A percentile compares a stretch with the other conserved stretches of the same genome.
Conservation (phyloP, 208 protist species). For the Trypanosoma brucei region DNA sequence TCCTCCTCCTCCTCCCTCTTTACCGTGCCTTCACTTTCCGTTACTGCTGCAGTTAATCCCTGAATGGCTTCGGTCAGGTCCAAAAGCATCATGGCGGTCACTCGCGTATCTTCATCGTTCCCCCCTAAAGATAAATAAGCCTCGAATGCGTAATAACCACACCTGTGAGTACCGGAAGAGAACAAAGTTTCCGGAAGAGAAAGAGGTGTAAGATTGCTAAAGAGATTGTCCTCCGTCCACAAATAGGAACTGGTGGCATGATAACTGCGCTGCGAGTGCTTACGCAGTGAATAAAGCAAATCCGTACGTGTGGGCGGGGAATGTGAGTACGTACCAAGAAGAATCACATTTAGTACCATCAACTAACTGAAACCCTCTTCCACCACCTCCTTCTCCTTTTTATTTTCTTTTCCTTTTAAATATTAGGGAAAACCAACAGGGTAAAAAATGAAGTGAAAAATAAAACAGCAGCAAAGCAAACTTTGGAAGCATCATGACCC, state of each 20-base stretch:
- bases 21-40: conserved; percentile 7
- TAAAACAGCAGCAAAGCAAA: no score
- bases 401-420: no score
- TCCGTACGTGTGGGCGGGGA: conserved; percentile 11
- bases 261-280: conserved; percentile 14
- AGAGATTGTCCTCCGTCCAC: conserved; percentile 28
- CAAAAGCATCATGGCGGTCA: conserved; percentile 20
- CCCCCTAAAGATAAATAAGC: conserved; percentile 17
- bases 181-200: neutral
- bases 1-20: conserved; percentile 5
- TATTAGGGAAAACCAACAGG: no score
- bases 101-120: conserved; percentile 27
- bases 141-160: conserved; percentile 20
- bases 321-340: conserved; percentile 17
- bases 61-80: conserved; percentile 21
- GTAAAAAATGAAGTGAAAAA: no score
- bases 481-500: no score
- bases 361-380: neutral
- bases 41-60: conserved; percentile 8
- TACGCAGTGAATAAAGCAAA: conserved; percentile 16
- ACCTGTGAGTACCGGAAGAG: neutral
- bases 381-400: neutral
- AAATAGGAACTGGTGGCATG: conserved; percentile 24
- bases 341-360: conserved; percentile 11
- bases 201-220: conserved; percentile 9